Base-by-base conservation (phyloP, 2,329 filamentous ascomycete species). In the Colletotrichum orbiculare region DNA sequence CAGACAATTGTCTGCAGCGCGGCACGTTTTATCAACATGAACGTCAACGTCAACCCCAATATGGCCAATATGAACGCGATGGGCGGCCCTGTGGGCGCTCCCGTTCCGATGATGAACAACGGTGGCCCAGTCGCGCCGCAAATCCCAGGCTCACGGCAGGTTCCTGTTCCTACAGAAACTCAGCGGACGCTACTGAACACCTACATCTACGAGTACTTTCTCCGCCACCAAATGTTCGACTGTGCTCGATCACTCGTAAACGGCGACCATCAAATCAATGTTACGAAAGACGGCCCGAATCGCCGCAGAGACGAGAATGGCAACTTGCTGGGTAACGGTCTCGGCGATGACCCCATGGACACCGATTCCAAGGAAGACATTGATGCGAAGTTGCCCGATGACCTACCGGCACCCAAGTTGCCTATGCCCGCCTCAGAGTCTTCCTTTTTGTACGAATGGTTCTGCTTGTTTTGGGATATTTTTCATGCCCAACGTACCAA, bases 391-490 rank as follows among this genome's bases (percentile, higher is more conserved):
- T 85, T 91, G 47, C 92, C 92, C 1, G 87, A 90, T 62, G 94
- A 97, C 73, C 85, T 98, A 43, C 95, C 95, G 5, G 84, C 87
- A 7, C 90, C 93, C 11, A 89, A 88, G 68, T 82, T 93, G 6
- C 88, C 89, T 11, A 85, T 83, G 74, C 85, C 86, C 53, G 83
- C 83, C 66, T 85, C 85, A 59, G 91, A 91, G 72, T 91, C 87
- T 67, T 93, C 92, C 34, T 98, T 99, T 73, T 83, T 99, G n/a
- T 91, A 93, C 71, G 96, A 98, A 73, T 99, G 96, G 96, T 99
- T 96, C 82, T 93, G 90, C 74, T 86, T 97, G 56, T 99, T 99
- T 78, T 98, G 94, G 94, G 96, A 99, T 73, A 93, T 98, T 71
- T 96, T 92, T 78, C 89, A 89, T 74, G 93, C 93, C 60, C 92